Percentiles rank a stretch among this genome's conserved stretches.
Conservation (phyloP, 1,284 basidiomycete genomes). For the Bondarzewia mesenterica region DNA sequence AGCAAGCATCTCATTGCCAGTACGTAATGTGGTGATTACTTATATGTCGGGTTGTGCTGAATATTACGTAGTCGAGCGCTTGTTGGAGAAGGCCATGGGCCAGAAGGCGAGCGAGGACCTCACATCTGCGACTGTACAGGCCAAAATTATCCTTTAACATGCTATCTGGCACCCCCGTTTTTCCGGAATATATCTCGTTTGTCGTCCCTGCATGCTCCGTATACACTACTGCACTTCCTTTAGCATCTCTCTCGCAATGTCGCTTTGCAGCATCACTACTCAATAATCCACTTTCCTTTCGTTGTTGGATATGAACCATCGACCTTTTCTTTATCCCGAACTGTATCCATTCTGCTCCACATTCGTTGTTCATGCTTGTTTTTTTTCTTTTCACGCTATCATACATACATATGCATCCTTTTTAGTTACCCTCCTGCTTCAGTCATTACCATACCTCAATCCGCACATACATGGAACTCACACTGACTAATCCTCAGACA, state of each 20-base stretch:
- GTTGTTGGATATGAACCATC: slow-evolving; percentile 2
- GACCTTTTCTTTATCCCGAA: neutral
- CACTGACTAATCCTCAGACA: slow-evolving; percentile 1
- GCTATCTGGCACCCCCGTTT: neutral
- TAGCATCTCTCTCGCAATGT: slow-evolving; percentile 7
- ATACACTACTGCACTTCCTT: slow-evolving; percentile 5
- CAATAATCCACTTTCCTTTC: slow-evolving; percentile 3
- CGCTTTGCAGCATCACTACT: slow-evolving; percentile 4
- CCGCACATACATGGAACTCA: slow-evolving; percentile 1
- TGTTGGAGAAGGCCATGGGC: slow-evolving; percentile 38
- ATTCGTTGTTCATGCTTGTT: no score
- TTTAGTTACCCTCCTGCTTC: neutral
- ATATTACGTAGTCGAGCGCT: slow-evolving; percentile 49
- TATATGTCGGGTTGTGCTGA: slow-evolving; percentile 3
- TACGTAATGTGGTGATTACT: slow-evolving; percentile 28
- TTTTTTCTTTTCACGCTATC: slow-evolving; percentile 1
- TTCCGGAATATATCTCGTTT: neutral
- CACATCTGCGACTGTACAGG: neutral
- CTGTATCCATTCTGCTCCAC: neutral
- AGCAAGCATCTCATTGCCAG: slow-evolving; percentile 76
- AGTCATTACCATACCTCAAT: neutral
- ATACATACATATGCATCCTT: slow-evolving; percentile 1
- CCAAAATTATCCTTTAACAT: neutral
- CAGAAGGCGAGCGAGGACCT: neutral
- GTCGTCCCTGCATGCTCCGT: slow-evolving; percentile 1